A percentile compares a stretch with the other conserved stretches of the same genome.
These are phyloP conservation scores for Solanum verrucosum DNA, from an alignment of 257 asterid genomes.

Conservation along the genomic window DNA sequence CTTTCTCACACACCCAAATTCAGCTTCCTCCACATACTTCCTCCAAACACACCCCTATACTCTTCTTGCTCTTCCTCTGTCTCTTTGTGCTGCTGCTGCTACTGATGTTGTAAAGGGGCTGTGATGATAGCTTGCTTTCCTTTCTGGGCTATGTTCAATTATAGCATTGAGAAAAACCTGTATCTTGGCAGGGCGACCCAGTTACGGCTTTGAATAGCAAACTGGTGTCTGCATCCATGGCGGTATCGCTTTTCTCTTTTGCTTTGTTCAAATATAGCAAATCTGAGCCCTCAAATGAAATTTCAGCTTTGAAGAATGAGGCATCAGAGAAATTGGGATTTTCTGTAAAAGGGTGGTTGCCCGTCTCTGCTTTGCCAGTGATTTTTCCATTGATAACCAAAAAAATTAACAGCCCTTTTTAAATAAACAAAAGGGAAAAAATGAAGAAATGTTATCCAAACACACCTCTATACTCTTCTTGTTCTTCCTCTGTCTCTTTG, in stretches of 20 bases:
- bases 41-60: neutral
- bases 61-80: neutral
- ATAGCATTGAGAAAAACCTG: neutral
- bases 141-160: neutral
- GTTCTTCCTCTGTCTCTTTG: neutral
- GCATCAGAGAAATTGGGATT: slow-evolving; percentile 6
- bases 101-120: neutral
- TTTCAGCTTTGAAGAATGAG: neutral
- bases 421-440: neutral
- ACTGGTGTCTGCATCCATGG: neutral
- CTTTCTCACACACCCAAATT: neutral
- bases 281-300: neutral
- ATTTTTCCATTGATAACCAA: neutral
- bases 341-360: neutral
- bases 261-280: neutral
- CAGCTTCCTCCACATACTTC: neutral
- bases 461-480: neutral
- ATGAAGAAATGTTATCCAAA: neutral
- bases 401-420: slow-evolving; percentile 4
- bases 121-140: neutral
- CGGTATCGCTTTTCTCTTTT: neutral
- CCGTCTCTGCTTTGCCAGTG: neutral
- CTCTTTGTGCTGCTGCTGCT: neutral
- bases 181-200: neutral
- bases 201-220: neutral